Percentiles rank a stretch among this genome's conserved stretches.
Evolutionary conservation across 306 rosid species (phyloP).

Genomic region (Rosa multiflora): DNA sequence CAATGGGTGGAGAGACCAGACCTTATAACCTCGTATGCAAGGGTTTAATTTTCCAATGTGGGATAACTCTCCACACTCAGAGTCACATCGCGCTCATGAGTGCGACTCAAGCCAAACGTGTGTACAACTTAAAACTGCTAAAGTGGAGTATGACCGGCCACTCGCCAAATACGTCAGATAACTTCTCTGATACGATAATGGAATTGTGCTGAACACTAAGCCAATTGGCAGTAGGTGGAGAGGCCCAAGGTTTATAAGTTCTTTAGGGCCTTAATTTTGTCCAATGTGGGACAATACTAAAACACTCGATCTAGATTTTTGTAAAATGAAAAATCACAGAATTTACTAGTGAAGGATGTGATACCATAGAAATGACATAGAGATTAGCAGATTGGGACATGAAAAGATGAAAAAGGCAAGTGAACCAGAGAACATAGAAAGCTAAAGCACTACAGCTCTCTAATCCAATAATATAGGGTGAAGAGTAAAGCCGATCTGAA

Average conservation of each 20-base stretch:
- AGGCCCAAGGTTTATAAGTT: neutral
- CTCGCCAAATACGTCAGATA: neutral
- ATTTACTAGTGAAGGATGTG: neutral
- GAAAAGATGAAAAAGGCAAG: neutral
- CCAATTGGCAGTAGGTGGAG: neutral
- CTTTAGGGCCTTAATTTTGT: neutral
- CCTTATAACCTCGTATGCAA: neutral
- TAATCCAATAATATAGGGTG: neutral
- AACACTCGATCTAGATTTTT: neutral
- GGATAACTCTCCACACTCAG: neutral
- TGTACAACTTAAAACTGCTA: neutral
- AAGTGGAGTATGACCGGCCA: neutral
- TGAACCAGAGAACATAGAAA: neutral
- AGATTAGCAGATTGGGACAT: neutral
- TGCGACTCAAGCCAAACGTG: neutral
- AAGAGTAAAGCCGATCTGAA: neutral
- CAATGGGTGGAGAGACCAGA: neutral
- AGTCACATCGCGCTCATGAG: neutral
- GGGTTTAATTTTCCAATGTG: neutral
- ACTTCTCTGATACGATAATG: neutral
- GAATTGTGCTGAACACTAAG: neutral
- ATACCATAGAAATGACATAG: neutral
- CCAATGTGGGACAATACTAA: neutral
- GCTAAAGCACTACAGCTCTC: neutral
- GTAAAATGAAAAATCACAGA: neutral